phyloP scores from a whole-genome alignment of 352 stramenopile genomes.

The Peronospora belbahrii region DNA sequence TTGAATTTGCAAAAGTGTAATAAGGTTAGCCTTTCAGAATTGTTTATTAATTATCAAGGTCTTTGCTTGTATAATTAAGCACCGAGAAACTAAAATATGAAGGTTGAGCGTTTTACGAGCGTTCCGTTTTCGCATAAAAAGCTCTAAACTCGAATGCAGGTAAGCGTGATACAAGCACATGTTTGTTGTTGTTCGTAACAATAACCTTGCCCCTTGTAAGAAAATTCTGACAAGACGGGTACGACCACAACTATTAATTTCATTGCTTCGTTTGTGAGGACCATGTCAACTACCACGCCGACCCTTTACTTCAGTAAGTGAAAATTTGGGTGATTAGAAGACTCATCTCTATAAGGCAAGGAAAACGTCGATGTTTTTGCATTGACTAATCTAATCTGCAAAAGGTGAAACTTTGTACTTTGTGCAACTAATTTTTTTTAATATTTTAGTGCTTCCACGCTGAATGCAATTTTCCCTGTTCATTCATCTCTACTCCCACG shows the following conservation, averaged over 20 bases:
- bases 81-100: no score
- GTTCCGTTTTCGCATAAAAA: no score
- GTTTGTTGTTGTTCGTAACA: no score
- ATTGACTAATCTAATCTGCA: no score
- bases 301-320: slow-evolving; percentile 57
- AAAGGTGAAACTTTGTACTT: slow-evolving; percentile 21
- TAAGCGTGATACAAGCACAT: no score
- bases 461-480: not conserved
- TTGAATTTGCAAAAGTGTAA: no score
- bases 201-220: no score
- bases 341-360: not conserved
- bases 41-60: no score
- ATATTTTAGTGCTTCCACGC: slow-evolving; percentile 5
- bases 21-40: not conserved
- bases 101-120: no score
- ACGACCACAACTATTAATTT: slow-evolving; percentile 98
- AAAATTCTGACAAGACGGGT: slow-evolving; percentile 72
- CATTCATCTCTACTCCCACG: slow-evolving; percentile 13
- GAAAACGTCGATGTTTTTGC: not conserved
- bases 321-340: not conserved
- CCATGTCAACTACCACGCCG: slow-evolving; percentile 92
- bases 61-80: no score
- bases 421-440: slow-evolving; percentile 10
- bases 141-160: slow-evolving; percentile 72
- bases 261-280: slow-evolving; percentile 95